Base-by-base conservation (phyloP, 768 basidiomycete species). In the Exsudoporus frostii region DNA sequence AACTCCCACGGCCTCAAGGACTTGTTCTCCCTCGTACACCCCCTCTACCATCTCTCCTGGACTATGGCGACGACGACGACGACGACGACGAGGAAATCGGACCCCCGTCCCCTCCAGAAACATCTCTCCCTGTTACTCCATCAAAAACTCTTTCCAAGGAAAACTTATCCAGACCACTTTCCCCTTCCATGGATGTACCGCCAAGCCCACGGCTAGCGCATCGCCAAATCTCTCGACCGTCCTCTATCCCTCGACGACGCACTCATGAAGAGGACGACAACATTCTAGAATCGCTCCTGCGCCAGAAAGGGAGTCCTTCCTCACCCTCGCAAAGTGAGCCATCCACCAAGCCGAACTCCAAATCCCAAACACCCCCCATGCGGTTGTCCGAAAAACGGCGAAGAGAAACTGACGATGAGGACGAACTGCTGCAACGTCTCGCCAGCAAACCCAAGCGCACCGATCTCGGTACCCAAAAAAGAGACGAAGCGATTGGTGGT, bases 41-140 rank as follows among this genome's bases (percentile, higher is more conserved):
- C 22, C 72, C 78, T 22, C 71, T 88, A 11, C 76, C 77, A 22
- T 74, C 80, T n/a, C 74, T 92, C 46, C 79, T 89, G 29, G 90
- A 90, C 63, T 92, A 92, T 65, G 82, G 75, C 20, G 90, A 88
- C 25, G 88, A 91, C 41, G 87, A 87, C 20, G 90, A 88, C 25
- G 88, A 91, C 41, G 87, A 87, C 19, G 81, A 82, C 1, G 74
- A 73, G 20, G 74, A 71, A 22, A 51, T 61, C 7, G 57, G 54
- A 19, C 60, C 59, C 5, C 39, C 56, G 1, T 43, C 62, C 33
- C 59, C 62, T 30, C 56, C 62, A 22, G 59, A 47, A 40, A 32
- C 39, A 41, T 53, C 52, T 13, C 50, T 60, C 10, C 48, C 50
- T n/a, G 39, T 44, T 46, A 38, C 51, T 27, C n/a, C 41, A n/a